Evolutionary conservation across 2,329 filamentous ascomycete genomes (phyloP), one percentile per base, ranked within the genome.

Genomic region (Trichoderma pleuroti): DNA sequence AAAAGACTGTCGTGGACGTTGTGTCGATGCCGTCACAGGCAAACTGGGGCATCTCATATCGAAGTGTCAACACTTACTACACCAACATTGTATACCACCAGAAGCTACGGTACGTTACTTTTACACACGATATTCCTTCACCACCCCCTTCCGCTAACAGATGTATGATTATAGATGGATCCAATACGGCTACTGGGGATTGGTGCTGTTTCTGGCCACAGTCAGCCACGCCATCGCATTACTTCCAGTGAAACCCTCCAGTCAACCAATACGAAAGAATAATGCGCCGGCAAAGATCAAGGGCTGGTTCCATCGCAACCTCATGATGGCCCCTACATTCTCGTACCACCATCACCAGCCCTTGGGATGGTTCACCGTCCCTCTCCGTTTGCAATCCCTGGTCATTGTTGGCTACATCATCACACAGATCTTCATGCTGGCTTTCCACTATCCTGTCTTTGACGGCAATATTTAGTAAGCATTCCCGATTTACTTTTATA

Each of bases 321-420:
- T 74, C 12, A 54, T 72, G n/a, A 67, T 73, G 52, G 63, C 73
- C 8, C 73, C 73, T 11, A 74, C 73, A 9, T 67, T 72, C 36
- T 66, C 49, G 10, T 70, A 72, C 30, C 72, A 74, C 21, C 73
- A 74, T 24, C 72, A 73, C 24, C 72, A 74, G 57, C 62, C 73
- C 1, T 54, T 81, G 56, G 80, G 79, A 14, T 82, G 80, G 79
- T 80, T 77, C 73, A 80, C 79, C 1, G 75, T 81, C 7, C 80
- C 80, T 4, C 78, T 80, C 9, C 74, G 80, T 10, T 68, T 81
- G 36, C 78, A 82, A 70, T 79, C 76, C 26, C 46, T 81, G 4
- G 78, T 79, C 39, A 78, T 82, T 42, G 36, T 75, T 1, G 67
- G 74, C 7, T 82, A 81, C 65, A 72, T 81, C 28, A 57, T 77